Evolutionary conservation across 768 basidiomycete genomes (phyloP), one percentile per base, ranked within the genome.

Genomic region (Lentinula detonsa): DNA sequence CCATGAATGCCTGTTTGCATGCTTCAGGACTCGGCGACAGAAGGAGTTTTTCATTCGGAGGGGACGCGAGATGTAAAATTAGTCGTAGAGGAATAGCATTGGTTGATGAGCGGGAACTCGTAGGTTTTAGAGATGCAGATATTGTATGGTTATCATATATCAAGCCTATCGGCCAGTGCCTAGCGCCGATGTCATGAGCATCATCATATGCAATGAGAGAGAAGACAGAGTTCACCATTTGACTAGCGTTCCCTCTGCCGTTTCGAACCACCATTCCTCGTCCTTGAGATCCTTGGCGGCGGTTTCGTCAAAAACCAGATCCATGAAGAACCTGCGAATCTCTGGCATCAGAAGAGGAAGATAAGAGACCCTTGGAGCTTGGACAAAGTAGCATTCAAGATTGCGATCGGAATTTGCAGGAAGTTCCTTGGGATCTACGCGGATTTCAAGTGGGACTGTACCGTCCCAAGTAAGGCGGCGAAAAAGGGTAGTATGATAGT

Each of bases 161-260:
- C 45, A 98, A 80, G 35, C 97, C 97, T 61, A 99, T 85, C 53
- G 96, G 88, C 97, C 96, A 98, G 73, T 99, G 95, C 95, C 97
- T 99, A 69, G 33, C 28, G 1, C 48, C 48, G 52, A 55, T 61
- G 23, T 48, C 43, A 58, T 48, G 61, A 63, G 57, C 51, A 58
- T 50, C 51, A 58, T 50, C 31, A 21, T 18, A 4, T 45, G 23
- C 43, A 55, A 37, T 18, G 40, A 52, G 28, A 49, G 59, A 8
- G 59, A 35, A 39, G 35, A 31, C 15, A 49, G 60, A 57, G 42
- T 54, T 79, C 85, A 96, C 96, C 96, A 98, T 75, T 94, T 93
- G 67, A 95, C 80, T 53, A 91, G 70, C 5, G 81, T 83, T 34
- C 92, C 91, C 65, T 86, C 89, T 57, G 91, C 90, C 63, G 87